Evolutionary conservation across 2,329 filamentous ascomycete species (phyloP).

Genomic region (Coniochaeta sp.): DNA sequence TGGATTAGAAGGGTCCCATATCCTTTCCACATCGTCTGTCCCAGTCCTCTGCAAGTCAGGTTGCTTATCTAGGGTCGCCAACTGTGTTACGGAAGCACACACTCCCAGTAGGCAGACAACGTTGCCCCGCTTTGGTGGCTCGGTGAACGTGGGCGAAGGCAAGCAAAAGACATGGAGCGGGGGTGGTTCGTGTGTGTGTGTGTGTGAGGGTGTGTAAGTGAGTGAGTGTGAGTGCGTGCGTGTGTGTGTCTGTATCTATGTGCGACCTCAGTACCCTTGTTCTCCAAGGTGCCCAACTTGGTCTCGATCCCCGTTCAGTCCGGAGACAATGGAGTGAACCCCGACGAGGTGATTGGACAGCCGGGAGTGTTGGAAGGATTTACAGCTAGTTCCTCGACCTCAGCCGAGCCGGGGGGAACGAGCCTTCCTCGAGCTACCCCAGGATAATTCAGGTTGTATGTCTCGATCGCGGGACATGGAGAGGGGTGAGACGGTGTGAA

Average conservation of each 20-base stretch:
- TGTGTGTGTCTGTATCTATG: not conserved
- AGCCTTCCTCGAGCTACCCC: not conserved
- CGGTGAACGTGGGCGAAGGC: not conserved
- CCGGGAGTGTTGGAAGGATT: not conserved
- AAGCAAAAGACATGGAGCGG: not conserved
- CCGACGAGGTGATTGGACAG: not conserved
- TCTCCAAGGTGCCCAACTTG: not conserved
- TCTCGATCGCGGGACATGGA: not conserved
- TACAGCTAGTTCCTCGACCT: not conserved
- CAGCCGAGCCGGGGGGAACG: not conserved
- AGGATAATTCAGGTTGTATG: not conserved
- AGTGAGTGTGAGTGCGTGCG: not conserved
- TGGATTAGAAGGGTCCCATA: not conserved
- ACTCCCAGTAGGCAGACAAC: not conserved
- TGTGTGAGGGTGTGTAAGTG: too few relatives aligned
- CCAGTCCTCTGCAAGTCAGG: not conserved
- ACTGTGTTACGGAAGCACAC: not conserved
- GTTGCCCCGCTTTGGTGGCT: constrained; percentile 1
- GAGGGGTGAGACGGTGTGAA: constrained; percentile 1
- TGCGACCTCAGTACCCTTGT: not conserved
- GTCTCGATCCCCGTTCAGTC: not conserved
- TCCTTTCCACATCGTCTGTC: not conserved
- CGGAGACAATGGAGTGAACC: not conserved
- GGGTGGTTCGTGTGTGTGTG: not conserved
- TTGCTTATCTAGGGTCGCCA: not conserved